phyloP scores from a whole-genome alignment of 768 basidiomycete species.

The Collybia nuda region DNA sequence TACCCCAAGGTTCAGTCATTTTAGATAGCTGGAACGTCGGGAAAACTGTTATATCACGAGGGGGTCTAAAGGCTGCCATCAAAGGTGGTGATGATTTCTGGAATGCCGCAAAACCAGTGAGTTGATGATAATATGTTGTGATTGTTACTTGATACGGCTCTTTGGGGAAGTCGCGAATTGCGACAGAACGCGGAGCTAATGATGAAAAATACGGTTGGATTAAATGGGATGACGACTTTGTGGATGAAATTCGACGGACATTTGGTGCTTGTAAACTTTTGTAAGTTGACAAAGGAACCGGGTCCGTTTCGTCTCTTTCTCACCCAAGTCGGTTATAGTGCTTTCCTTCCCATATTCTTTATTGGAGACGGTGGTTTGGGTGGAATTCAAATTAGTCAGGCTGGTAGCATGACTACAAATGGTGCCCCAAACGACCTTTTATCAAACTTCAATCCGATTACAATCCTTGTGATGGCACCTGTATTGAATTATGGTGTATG shows the following conservation, averaged over 20 bases:
- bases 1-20: conserved; percentile 34
- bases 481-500: conserved; percentile 22
- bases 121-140: not conserved
- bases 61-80: conserved; percentile 11
- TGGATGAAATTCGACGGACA: conserved; percentile 28
- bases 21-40: conserved; percentile 22
- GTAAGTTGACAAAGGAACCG: conserved; percentile 1
- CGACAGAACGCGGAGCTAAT: conserved; percentile 11
- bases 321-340: not conserved
- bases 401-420: conserved; percentile 27
- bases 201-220: conserved; percentile 16
- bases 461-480: conserved; percentile 26
- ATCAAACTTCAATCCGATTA: conserved; percentile 30
- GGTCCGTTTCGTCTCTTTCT: not conserved
- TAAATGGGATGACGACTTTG: conserved; percentile 30
- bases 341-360: conserved; percentile 27
- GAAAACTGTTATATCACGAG: conserved; percentile 12
- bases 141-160: not conserved
- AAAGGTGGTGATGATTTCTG: conserved; percentile 25
- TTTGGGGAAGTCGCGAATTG: conserved; percentile 15
- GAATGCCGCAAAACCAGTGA: conserved; percentile 23
- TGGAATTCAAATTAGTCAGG: conserved; percentile 25
- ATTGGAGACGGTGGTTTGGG: conserved; percentile 27
- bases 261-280: conserved; percentile 30
- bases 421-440: conserved; percentile 29